Evolutionary conservation across 371 early-diverging fungal species (phyloP), one percentile per base, ranked within the genome.

Genomic region (Mortierella sp.): DNA sequence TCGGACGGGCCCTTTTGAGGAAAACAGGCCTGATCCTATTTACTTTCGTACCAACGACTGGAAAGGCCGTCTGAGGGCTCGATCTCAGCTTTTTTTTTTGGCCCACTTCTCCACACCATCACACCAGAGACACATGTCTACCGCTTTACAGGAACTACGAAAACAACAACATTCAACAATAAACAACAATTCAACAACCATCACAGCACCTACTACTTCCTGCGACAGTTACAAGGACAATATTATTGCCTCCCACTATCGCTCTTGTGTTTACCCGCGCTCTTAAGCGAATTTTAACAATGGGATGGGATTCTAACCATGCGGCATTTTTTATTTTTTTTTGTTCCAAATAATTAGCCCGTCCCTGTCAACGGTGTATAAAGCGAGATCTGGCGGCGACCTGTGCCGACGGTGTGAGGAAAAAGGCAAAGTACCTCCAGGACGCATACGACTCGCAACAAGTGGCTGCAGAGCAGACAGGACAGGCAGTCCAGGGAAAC

Each of bases 351-450:
- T 39, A 22, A 22, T 44, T 83, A 92, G 93, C 88, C 19, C 91
- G 97, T 53, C 97, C 97, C 52, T 97, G 97, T 84, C 89, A 89
- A 64, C 91, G 96, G 16, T 97, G 97, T 80, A 88, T 94, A 37
- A 95, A 95, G 82, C 88, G 94, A 43, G 94, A 94, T 44, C 78
- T 95, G 41, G 92, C 88, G 1, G 87, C 79, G 6, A 91, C 94
- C 3, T 97, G 97, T 77, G 88, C 88, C 5, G 96, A 96, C 79
- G 95, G 94, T 22, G 77, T 86, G 50, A 90, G 95, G 69, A 96
- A 95, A 85, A 94, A 91, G 80, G 93, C 94, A 9, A 96, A 96
- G 84, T 96, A 96, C 71, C 86, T 96, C 64, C 88, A 89, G 73
- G 93, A 93, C 19, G 86, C 81, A 48, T 77, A 83, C 52, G 79